Evolutionary conservation across 2,329 filamentous ascomycete species (phyloP).

Genomic region (Periconia sp.): DNA sequence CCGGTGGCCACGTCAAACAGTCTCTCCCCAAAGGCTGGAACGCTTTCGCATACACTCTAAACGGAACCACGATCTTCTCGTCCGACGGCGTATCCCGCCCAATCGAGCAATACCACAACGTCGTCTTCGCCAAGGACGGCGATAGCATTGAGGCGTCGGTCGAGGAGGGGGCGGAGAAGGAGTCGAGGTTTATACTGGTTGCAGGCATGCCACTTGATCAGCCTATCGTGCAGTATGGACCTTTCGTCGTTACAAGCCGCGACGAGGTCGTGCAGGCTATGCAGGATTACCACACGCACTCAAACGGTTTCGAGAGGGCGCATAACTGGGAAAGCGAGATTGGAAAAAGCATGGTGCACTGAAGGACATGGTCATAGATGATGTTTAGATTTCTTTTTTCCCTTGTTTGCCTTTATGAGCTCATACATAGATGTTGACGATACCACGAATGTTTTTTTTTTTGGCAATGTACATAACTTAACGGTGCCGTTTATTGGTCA

Average conservation of each 20-base stretch:
- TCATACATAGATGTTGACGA: background rate
- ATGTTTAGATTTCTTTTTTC: background rate
- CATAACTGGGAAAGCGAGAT: constrained; percentile 78
- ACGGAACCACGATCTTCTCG: constrained; percentile 66
- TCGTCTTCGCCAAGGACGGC: constrained; percentile 80
- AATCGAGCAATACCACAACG: constrained; percentile 78
- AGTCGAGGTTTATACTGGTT: constrained; percentile 66
- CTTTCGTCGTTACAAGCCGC: constrained; percentile 40
- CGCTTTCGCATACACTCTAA: constrained; percentile 83
- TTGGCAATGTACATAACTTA: too few species aligned
- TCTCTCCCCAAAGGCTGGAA: constrained; percentile 81
- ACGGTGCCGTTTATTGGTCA: too few species aligned
- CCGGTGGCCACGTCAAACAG: constrained; percentile 77
- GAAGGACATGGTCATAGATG: background rate
- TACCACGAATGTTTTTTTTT: background rate
- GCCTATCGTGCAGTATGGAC: constrained; percentile 44
- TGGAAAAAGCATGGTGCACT: constrained; percentile 43
- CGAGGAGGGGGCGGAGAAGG: constrained; percentile 61
- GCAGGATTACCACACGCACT: constrained; percentile 38
- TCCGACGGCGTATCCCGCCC: constrained; percentile 34
- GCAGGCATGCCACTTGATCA: constrained; percentile 65
- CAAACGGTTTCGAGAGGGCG: constrained; percentile 60
- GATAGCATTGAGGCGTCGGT: constrained; percentile 75
- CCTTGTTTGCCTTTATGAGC: background rate
- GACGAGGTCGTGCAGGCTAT: constrained; percentile 43